A percentile compares a stretch with the other conserved stretches of the same genome.
Conservation (phyloP, 305 asterid species). For the Salvia sclarea region DNA sequence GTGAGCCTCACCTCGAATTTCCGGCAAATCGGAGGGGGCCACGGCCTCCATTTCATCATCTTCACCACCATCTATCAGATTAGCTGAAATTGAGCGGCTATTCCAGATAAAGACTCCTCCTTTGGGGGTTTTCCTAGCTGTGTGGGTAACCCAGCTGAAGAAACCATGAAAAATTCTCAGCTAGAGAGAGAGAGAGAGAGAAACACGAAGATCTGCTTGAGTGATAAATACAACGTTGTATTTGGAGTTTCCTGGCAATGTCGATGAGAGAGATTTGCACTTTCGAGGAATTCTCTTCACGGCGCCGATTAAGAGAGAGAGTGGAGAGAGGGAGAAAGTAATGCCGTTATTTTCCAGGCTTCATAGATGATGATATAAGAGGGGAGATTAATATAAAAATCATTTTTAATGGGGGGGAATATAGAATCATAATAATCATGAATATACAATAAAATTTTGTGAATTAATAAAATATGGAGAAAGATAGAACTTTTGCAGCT, state of each 20-base stretch:
- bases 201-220: slow-evolving; percentile 32
- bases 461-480: too few species aligned
- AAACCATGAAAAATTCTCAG: not conserved
- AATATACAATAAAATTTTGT: too few species aligned
- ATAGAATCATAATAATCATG: too few species aligned
- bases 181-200: too few species aligned
- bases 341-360: slow-evolving; percentile 48
- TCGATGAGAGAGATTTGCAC: slow-evolving; percentile 1
- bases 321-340: slow-evolving; percentile 29
- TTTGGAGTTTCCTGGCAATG: slow-evolving; percentile 18
- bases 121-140: slow-evolving; percentile 7
- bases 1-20: slow-evolving; percentile 69
- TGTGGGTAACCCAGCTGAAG: slow-evolving; percentile 13
- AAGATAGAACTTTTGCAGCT: too few species aligned
- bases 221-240: not conserved
- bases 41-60: slow-evolving; percentile 96
- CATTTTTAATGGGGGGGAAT: too few species aligned
- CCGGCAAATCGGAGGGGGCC: slow-evolving; percentile 83
- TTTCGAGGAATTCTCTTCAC: not conserved
- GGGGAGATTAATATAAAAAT: too few species aligned
- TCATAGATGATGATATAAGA: slow-evolving; percentile 29
- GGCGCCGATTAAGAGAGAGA: slow-evolving; percentile 6
- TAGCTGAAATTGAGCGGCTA: not conserved
- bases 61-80: slow-evolving; percentile 68
- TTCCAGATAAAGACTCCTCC: not conserved